Conservation (phyloP, 1,284 basidiomycete genomes). For the Heimioporus punctisporus region DNA sequence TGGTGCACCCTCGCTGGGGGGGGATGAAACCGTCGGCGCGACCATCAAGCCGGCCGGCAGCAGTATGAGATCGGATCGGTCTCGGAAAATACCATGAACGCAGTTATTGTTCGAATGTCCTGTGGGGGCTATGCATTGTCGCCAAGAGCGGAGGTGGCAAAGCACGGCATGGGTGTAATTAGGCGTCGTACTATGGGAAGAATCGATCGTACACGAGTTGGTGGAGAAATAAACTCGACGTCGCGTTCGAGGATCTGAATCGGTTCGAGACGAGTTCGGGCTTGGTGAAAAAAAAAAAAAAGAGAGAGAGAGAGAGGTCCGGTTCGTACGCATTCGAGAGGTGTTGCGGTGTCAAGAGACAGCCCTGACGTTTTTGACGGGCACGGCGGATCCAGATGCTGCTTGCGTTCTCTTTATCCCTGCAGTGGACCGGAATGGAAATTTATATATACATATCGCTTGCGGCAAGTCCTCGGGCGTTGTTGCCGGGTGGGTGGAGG, state of each 20-base stretch:
- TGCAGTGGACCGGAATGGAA: conserved; percentile 2
- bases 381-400: conserved; percentile 17
- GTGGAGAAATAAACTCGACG: conserved; percentile 8
- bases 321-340: conserved; percentile 2
- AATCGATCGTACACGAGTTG: background rate
- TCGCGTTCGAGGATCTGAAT: background rate
- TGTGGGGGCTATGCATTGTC: conserved; percentile 19
- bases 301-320: too few relatives aligned
- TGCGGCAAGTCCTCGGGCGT: conserved; percentile 22
- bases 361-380: conserved; percentile 16
- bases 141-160: conserved; percentile 5
- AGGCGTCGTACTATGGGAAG: conserved; percentile 7
- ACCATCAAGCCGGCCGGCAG: too few relatives aligned
- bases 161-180: conserved; percentile 2
- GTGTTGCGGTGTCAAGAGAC: conserved; percentile 8
- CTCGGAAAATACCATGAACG: too few relatives aligned
- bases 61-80: too few relatives aligned
- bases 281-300: background rate
- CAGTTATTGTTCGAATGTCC: conserved; percentile 2
- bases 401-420: background rate
- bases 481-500: conserved; percentile 7
- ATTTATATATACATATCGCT: background rate
- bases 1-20: background rate
- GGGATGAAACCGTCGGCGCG: too few relatives aligned
- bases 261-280: background rate